Evolutionary conservation across 768 basidiomycete genomes (phyloP).

Genomic region (Lyophyllum decastes): DNA sequence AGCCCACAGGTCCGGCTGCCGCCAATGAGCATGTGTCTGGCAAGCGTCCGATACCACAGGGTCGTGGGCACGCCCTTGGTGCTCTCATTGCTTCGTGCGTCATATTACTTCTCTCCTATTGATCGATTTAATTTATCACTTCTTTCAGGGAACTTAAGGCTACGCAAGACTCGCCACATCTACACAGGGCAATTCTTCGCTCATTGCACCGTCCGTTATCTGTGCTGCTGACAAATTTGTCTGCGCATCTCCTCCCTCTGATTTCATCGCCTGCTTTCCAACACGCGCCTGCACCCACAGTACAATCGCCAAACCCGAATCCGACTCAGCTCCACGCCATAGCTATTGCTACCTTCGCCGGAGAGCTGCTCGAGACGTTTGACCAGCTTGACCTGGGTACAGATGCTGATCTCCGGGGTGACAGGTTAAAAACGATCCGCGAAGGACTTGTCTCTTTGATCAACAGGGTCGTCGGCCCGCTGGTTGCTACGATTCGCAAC

Average conservation of each 20-base stretch:
- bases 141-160: conserved; percentile 65
- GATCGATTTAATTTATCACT: conserved; percentile 12
- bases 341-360: conserved; percentile 67
- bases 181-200: conserved; percentile 70
- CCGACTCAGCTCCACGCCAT: conserved; percentile 73
- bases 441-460: conserved; percentile 71
- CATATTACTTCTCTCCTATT: conserved; percentile 1
- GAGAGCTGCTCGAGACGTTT: conserved; percentile 72
- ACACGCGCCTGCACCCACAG: conserved; percentile 47
- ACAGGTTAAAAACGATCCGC: conserved; percentile 69
- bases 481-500: conserved; percentile 60
- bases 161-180: conserved; percentile 60
- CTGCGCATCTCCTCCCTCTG: conserved; percentile 64
- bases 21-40: conserved; percentile 60
- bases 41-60: conserved; percentile 71
- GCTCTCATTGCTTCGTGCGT: conserved; percentile 72
- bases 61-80: conserved; percentile 70
- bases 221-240: conserved; percentile 70
- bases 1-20: conserved; percentile 56
- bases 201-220: conserved; percentile 77
- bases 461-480: conserved; percentile 64
- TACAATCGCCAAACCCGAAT: conserved; percentile 55
- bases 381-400: conserved; percentile 65
- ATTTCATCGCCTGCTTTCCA: conserved; percentile 66
- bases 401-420: conserved; percentile 61